These are phyloP conservation scores for Penicillium ochrochloron DNA, from an alignment of 495 filamentous ascomycete genomes.

Conservation along the genomic window DNA sequence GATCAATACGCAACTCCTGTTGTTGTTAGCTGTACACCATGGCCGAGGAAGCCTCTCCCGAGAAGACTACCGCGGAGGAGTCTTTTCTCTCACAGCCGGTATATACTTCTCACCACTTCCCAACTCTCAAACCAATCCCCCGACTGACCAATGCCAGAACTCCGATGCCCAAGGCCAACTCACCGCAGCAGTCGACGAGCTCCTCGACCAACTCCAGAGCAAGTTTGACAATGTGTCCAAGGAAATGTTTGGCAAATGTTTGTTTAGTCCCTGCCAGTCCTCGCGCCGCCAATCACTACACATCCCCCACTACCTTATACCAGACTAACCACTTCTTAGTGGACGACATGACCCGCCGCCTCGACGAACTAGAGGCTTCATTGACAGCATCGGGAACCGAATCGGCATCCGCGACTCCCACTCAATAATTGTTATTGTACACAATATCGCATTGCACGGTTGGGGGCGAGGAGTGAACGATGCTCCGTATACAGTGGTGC, in stretches of 20 bases:
- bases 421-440: conserved; percentile 24
- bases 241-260: conserved; percentile 89
- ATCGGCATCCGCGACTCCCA: conserved; percentile 24
- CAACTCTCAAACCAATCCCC: conserved; percentile 1
- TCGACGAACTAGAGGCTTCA: conserved; percentile 85
- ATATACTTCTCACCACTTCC: conserved; percentile 2
- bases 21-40: conserved; percentile 19
- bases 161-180: conserved; percentile 63
- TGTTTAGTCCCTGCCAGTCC: conserved; percentile 29
- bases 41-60: conserved; percentile 27
- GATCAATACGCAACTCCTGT: conserved; percentile 3
- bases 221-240: conserved; percentile 82
- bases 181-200: conserved; percentile 77
- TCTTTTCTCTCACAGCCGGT: conserved; percentile 34
- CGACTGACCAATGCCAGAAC: conserved; percentile 30
- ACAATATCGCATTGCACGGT: conserved; percentile 14
- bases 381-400: conserved; percentile 29
- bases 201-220: conserved; percentile 78
- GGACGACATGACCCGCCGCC: conserved; percentile 91
- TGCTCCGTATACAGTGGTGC: background rate
- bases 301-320: background rate
- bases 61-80: conserved; percentile 27
- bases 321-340: conserved; percentile 55
- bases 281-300: background rate
- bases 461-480: conserved; percentile 2